Evolutionary conservation across 495 filamentous ascomycete species (phyloP).

Genomic region (Xanthoparmelia taractica): DNA sequence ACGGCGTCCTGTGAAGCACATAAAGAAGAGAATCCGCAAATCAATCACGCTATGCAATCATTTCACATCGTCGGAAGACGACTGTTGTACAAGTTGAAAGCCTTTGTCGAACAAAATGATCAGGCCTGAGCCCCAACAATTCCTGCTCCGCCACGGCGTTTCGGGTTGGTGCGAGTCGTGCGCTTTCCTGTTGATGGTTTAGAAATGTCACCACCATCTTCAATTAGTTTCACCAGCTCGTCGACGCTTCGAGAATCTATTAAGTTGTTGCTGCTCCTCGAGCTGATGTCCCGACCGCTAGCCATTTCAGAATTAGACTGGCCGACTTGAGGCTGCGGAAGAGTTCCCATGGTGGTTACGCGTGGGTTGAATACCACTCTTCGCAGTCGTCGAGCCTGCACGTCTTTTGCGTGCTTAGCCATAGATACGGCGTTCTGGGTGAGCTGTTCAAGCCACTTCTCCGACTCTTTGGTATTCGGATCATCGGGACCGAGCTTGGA

Average conservation of each 20-base stretch:
- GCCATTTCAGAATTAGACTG: conserved; percentile 43
- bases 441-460: conserved; percentile 92
- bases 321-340: conserved; percentile 43
- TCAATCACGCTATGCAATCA: conserved; percentile 1
- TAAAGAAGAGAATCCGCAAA: background rate
- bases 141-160: conserved; percentile 48
- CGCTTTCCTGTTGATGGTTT: conserved; percentile 56
- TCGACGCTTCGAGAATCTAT: conserved; percentile 74
- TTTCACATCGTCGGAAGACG: background rate
- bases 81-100: background rate
- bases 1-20: background rate
- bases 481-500: conserved; percentile 74
- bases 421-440: conserved; percentile 90
- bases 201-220: conserved; percentile 55
- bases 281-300: conserved; percentile 36
- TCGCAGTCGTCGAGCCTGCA: conserved; percentile 61
- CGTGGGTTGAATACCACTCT: conserved; percentile 48
- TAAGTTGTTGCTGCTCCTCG: conserved; percentile 33
- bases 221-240: conserved; percentile 80
- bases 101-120: background rate
- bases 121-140: conserved; percentile 9
- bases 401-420: conserved; percentile 83
- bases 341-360: conserved; percentile 41
- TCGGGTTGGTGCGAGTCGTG: conserved; percentile 59
- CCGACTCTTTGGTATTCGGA: conserved; percentile 90